Evolutionary conservation across 129 eudicot species (phyloP), one percentile per base, ranked within the genome.

Genomic region (Escallonia herrerae): DNA sequence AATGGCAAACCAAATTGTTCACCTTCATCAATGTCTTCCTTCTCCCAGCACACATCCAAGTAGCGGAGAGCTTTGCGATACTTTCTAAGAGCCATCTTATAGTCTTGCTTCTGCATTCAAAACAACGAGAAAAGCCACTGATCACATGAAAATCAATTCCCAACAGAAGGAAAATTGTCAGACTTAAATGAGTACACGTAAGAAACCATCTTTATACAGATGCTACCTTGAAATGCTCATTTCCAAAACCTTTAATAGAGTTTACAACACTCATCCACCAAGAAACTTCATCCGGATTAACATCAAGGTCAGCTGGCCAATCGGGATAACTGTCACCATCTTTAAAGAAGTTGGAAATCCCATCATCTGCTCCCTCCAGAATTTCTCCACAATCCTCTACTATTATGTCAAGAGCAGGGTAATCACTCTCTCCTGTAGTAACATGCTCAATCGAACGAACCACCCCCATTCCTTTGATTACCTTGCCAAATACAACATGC

Each of bases 271-370:
- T 63, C 51, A 93, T 82, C 91, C 90, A 79, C 98, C 95, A 88
- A 57, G 83, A 67, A 68, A 83, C 47, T 9, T 85, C 90, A 66
- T 83, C 83, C 2, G 91, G 77, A 68, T 86, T 86, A 50, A 63
- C 69, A 67, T 86, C 89, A 66, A 86, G 90, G 77, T 91, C 97
- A 62, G 77, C 80, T 60, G 97, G 98, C 91, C 91, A 93, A 73
- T 93, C 98, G 79, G 98, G 95, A 53, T 77, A 83, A 40, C 82
- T 60, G 70, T 93, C 96, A 52, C 98, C 96, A 76, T 93, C 98
- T 69, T 83, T 86, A 59, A 93, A 93, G 63, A 93, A 86, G 79
- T 93, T 84, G 10, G 75, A 69, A 15, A 80, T 67, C 65, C 98
- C 96, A 83, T 88, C 94, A 80, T 85, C 98, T 57, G 66, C 86